Base-by-base conservation (phyloP, 257 asterid species). In the Paulownia fortunei region DNA sequence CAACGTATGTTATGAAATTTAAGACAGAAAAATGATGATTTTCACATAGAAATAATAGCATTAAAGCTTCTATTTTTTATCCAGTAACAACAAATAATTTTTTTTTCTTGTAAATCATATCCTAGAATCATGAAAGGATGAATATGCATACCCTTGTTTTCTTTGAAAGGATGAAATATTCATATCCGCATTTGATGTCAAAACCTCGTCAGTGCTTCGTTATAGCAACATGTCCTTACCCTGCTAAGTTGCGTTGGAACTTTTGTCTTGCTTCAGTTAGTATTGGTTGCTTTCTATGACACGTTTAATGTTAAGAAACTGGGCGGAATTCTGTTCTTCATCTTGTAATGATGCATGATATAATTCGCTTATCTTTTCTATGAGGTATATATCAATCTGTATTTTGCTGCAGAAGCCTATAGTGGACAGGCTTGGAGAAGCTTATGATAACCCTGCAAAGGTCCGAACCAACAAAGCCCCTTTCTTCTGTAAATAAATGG, bases 351-450 rank as follows among this genome's bases (percentile, higher is more conserved):
- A 68, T 49, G 36, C 36, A 72, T 41, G 49, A 19, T 12, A 10
- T 70, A 19, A 61, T 61, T 51, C 21, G 18, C 19, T 74, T 55
- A 30, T 68, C 15, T 64, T 49, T 78, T 78, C 54, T 73, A 36
- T 51, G 71, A 34, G 32, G 42, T n/a, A 56, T 64, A 71, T 36
- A 54, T 7, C 39, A 60, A 23, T 68, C 42, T 80, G 51, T 62
- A 65, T 69, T 41, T 71, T 46, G 52, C 47, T 81, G 88, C 96
- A 94, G 97, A 94, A 92, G 80, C 97, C 98, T 63, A 89, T 94
- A 60, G 89, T 86, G 58, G 92, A 94, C 91, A 88, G 91, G 87
- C 89, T 94, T 63, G 97, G 96, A 70, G 98, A 94, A 83, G 96
- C 96, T 73, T 91, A 91, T 79, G 97, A 91, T 73, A 88, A 82